phyloP scores from a whole-genome alignment of 1,139 yeast genomes.

The Wickerhamiella infanticola region DNA sequence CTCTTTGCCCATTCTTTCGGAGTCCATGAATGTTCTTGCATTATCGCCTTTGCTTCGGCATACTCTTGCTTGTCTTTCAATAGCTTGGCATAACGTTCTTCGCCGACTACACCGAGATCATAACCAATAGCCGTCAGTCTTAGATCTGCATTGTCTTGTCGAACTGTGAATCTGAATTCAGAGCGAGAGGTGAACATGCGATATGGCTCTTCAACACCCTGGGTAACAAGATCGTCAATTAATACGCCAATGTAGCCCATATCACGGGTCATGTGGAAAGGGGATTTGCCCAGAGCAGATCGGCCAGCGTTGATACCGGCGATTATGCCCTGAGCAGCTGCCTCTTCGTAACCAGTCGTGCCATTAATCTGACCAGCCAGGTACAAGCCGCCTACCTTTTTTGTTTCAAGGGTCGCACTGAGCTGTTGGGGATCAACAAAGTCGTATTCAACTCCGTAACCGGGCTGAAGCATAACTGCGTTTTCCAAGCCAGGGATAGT shows the following conservation, averaged over 20 bases:
- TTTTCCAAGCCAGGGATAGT: constrained; percentile 83
- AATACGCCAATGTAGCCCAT: constrained; percentile 88
- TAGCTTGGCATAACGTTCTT: constrained; percentile 41
- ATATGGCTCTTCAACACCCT: constrained; percentile 95
- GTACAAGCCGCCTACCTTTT: constrained; percentile 58
- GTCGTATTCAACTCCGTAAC: constrained; percentile 96
- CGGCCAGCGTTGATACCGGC: constrained; percentile 91
- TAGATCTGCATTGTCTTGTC: constrained; percentile 88
- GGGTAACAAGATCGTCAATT: constrained; percentile 84
- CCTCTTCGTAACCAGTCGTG: constrained; percentile 98
- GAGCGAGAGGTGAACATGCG: constrained; percentile 96
- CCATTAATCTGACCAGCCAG: constrained; percentile 98
- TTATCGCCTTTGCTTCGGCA: constrained; percentile 30
- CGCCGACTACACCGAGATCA: constrained; percentile 49
- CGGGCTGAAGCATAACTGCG: constrained; percentile 80
- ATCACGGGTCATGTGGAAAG: constrained; percentile 47
- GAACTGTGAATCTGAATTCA: constrained; percentile 74
- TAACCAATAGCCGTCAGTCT: constrained; percentile 63
- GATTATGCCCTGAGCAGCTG: constrained; percentile 88
- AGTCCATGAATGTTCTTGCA: constrained; percentile 34
- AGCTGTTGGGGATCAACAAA: constrained; percentile 89
- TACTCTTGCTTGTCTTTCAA: constrained; percentile 33
- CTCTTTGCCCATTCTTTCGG: constrained; percentile 46
- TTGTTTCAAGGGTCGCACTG: constrained; percentile 64
- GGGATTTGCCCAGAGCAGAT: constrained; percentile 29